These are phyloP conservation scores for Rhizoclosmatium globosum DNA, from an alignment of 192 early-diverging fungal species.

Conservation along the genomic window DNA sequence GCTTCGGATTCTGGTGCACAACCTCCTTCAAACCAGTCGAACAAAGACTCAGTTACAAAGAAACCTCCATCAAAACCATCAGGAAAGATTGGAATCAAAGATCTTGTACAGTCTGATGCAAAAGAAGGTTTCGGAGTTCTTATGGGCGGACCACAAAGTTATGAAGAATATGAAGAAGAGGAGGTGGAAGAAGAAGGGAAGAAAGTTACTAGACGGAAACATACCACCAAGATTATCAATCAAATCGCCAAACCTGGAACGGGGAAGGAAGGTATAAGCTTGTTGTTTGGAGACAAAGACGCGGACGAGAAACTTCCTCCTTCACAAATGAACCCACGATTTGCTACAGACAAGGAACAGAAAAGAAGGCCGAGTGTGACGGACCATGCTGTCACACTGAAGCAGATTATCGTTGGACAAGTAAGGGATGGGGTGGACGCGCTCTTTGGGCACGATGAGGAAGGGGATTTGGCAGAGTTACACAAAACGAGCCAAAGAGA, in stretches of 20 bases:
- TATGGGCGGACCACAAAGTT: background rate
- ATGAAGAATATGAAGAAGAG: background rate
- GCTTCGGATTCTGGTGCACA: background rate
- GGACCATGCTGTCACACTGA: background rate
- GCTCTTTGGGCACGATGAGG: slow-evolving; percentile 9
- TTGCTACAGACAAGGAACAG: background rate
- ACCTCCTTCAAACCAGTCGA: background rate
- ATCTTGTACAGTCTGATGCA: background rate
- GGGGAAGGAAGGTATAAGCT: slow-evolving; percentile 9
- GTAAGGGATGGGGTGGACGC: slow-evolving; percentile 15
- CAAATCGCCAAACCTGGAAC: background rate
- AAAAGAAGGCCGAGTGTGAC: background rate
- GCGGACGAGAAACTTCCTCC: slow-evolving; percentile 2
- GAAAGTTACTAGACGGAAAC: background rate
- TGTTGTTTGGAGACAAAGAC: slow-evolving; percentile 8
- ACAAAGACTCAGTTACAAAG: background rate
- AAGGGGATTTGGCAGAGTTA: background rate
- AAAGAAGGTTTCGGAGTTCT: slow-evolving; percentile 2
- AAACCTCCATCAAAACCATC: background rate
- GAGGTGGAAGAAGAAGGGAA: slow-evolving; percentile 10
- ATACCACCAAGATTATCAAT: background rate
- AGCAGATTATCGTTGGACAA: background rate
- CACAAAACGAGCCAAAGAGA: no score
- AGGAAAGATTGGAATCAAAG: slow-evolving; percentile 4
- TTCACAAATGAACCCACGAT: background rate